These are phyloP conservation scores for Xylaria castorea DNA, from an alignment of 495 filamentous ascomycete genomes.

Conservation along the genomic window DNA sequence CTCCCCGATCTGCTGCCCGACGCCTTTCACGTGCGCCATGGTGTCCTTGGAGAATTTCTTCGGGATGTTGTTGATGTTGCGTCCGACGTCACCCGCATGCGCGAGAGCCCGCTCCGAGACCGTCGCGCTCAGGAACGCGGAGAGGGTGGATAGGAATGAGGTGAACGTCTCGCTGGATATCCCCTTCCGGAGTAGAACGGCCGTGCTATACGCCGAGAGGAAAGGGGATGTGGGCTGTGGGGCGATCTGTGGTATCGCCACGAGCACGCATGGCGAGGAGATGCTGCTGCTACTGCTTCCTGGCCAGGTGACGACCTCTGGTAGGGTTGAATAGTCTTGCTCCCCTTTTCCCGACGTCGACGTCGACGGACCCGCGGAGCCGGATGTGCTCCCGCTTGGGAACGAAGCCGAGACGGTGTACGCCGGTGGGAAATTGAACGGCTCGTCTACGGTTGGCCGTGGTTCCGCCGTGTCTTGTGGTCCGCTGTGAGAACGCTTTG, in stretches of 20 bases:
- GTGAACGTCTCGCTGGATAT: constrained; percentile 33
- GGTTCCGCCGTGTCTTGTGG: neutral
- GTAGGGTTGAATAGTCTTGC: neutral
- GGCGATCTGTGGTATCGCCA: constrained; percentile 38
- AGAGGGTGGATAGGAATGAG: constrained; percentile 37
- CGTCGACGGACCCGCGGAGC: constrained; percentile 20
- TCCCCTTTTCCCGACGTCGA: neutral
- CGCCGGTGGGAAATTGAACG: constrained; percentile 37
- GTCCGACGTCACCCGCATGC: constrained; percentile 33
- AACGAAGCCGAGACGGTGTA: neutral
- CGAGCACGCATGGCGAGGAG: neutral
- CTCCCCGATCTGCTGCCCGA: constrained; percentile 29
- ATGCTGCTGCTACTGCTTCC: neutral
- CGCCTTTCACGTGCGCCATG: constrained; percentile 27
- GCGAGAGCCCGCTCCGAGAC: constrained; percentile 36
- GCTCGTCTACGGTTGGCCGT: constrained; percentile 30
- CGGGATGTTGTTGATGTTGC: constrained; percentile 29
- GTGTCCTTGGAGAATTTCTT: constrained; percentile 33
- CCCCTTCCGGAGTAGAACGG: constrained; percentile 31
- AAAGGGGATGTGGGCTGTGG: constrained; percentile 33
- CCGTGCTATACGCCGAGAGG: constrained; percentile 29
- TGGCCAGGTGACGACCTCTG: neutral
- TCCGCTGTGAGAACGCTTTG: constrained; percentile 8
- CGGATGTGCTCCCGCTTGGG: neutral
- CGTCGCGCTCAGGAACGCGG: constrained; percentile 35